Conservation (phyloP, 805 yeast genomes). For the Starmerella potacharoeniae region DNA sequence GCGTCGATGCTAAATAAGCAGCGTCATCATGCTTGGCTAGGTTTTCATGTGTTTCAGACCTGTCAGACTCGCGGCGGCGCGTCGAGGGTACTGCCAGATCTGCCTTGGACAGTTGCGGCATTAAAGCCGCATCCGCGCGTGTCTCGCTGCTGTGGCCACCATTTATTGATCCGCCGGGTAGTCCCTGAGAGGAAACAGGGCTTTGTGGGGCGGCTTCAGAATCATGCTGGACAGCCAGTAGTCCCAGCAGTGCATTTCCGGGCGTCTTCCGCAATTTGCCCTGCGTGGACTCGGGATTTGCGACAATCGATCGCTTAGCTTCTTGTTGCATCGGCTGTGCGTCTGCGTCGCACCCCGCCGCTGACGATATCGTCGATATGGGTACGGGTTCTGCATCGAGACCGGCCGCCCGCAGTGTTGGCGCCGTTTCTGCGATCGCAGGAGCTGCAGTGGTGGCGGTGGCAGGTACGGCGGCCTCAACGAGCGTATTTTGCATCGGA, state of each 20-base stretch:
- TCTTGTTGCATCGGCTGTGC: background rate
- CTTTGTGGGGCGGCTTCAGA: too few relatives aligned
- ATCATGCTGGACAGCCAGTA: background rate
- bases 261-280: background rate
- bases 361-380: background rate
- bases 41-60: background rate
- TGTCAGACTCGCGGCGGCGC: background rate
- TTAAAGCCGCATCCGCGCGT: too few relatives aligned
- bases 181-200: too few relatives aligned
- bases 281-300: background rate
- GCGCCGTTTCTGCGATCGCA: background rate
- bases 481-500: background rate
- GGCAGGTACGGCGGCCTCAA: background rate
- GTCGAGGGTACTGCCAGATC: background rate
- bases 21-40: background rate
- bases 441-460: background rate
- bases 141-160: too few relatives aligned
- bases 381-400: background rate
- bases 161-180: too few relatives aligned
- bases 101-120: background rate
- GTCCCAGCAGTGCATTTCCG: background rate
- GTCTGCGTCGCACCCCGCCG: background rate
- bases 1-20: background rate
- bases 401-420: background rate
- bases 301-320: background rate